A percentile compares a stretch with the other conserved stretches of the same genome.
phyloP scores from a whole-genome alignment of 2,329 filamentous ascomycete genomes.

The Alternaria sp. region DNA sequence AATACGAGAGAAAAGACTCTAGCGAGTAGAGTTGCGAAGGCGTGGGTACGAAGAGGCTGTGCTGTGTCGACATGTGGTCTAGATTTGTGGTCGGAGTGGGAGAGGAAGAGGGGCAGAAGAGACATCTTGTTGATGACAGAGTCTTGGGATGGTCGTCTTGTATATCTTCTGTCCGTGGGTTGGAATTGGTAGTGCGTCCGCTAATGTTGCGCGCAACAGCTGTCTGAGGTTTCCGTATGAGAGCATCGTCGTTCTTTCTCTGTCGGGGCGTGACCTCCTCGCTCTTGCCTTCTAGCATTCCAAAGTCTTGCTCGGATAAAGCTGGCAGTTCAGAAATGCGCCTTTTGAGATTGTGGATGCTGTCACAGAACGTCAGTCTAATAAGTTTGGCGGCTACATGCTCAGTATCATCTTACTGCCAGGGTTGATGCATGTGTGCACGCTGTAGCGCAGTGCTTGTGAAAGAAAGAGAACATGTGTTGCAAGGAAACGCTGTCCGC shows the following conservation, averaged over 20 bases:
- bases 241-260: neutral
- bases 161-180: accelerated
- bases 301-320: neutral
- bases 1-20: slow-evolving; percentile 1
- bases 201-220: too few species aligned
- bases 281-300: neutral
- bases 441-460: neutral
- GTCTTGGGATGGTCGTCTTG: neutral
- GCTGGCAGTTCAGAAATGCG: neutral
- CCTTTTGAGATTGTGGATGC: neutral
- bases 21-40: neutral
- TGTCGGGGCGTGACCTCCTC: neutral
- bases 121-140: neutral
- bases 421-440: slow-evolving; percentile 1
- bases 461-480: slow-evolving; percentile 2
- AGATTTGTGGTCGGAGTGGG: neutral
- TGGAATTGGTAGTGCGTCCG: neutral
- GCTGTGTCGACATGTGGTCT: slow-evolving; percentile 1
- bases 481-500: slow-evolving; percentile 2
- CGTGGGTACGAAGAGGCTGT: neutral
- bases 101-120: neutral
- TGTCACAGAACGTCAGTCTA: neutral
- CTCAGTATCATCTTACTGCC: neutral
- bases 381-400: neutral
- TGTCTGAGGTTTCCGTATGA: neutral